These are phyloP conservation scores for Fistulina hepatica DNA, from an alignment of 1,284 basidiomycete species.

Conservation along the genomic window DNA sequence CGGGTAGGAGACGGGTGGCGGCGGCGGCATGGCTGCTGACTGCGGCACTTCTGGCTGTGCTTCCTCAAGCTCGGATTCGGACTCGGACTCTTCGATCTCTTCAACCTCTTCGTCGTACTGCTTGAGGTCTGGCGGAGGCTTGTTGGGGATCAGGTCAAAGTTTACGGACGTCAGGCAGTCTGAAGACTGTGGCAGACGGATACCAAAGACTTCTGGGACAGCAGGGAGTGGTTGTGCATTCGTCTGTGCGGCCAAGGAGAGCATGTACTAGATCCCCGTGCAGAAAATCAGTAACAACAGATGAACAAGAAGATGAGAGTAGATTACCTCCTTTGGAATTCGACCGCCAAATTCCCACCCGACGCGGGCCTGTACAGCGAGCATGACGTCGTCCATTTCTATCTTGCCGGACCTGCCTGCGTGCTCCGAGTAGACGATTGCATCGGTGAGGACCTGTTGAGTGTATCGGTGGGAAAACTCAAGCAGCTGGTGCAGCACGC, in stretches of 20 bases:
- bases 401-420: conserved; percentile 71
- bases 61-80: conserved; percentile 34
- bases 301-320: conserved; percentile 2
- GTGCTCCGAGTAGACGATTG: conserved; percentile 90
- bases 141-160: conserved; percentile 88
- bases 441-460: conserved; percentile 82
- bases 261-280: conserved; percentile 55
- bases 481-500: conserved; percentile 87
- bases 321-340: conserved; percentile 86
- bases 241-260: conserved; percentile 82
- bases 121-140: conserved; percentile 62
- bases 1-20: conserved; percentile 4
- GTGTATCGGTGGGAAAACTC: conserved; percentile 97
- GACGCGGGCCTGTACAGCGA: conserved; percentile 88
- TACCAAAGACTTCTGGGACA: conserved; percentile 91
- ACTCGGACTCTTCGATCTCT: conserved; percentile 62
- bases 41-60: conserved; percentile 36
- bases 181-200: conserved; percentile 68
- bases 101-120: conserved; percentile 72
- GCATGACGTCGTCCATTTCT: conserved; percentile 82
- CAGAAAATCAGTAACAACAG: conserved; percentile 6
- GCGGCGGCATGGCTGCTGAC: conserved; percentile 1
- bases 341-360: conserved; percentile 92
- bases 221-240: conserved; percentile 85
- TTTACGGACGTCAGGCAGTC: conserved; percentile 87